Evolutionary conservation across 768 basidiomycete species (phyloP).

Genomic region (Rhizopogon sp.): DNA sequence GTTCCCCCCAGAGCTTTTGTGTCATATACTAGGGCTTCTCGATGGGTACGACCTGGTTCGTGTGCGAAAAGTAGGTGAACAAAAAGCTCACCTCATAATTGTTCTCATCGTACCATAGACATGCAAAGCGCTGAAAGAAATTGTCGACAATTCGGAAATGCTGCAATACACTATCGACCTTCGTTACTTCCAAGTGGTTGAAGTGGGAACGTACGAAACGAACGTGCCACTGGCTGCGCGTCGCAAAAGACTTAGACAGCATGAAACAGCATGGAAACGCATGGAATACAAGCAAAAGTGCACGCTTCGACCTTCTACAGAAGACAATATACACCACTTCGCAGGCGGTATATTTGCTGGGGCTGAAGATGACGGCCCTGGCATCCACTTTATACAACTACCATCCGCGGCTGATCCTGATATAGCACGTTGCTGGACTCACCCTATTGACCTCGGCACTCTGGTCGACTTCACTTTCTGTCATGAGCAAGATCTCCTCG

Average conservation of each 20-base stretch:
- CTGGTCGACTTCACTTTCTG: constrained; percentile 57
- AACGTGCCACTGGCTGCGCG: constrained; percentile 33
- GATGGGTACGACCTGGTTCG: constrained; percentile 31
- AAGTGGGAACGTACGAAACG: constrained; percentile 13
- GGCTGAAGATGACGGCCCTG: constrained; percentile 29
- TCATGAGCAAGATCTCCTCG: constrained; percentile 48
- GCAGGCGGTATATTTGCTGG: constrained; percentile 44
- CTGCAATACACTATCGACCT: constrained; percentile 42
- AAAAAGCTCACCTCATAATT: not conserved
- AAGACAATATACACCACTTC: constrained; percentile 38
- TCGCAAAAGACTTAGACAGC: constrained; percentile 34
- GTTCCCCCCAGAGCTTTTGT: constrained; percentile 37
- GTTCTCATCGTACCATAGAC: constrained; percentile 24
- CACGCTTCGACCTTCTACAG: constrained; percentile 33
- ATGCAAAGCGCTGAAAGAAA: constrained; percentile 31
- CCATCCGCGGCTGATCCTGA: constrained; percentile 29
- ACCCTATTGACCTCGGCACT: constrained; percentile 35
- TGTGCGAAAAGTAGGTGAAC: constrained; percentile 25
- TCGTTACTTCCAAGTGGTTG: constrained; percentile 38
- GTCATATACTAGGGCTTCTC: constrained; percentile 25
- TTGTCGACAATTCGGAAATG: constrained; percentile 37
- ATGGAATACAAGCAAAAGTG: constrained; percentile 33
- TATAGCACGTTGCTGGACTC: constrained; percentile 29
- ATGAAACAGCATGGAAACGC: constrained; percentile 45
- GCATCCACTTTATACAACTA: too few relatives aligned